phyloP scores from a whole-genome alignment of 441 rosid genomes.

The Flueggea neowawraea region DNA sequence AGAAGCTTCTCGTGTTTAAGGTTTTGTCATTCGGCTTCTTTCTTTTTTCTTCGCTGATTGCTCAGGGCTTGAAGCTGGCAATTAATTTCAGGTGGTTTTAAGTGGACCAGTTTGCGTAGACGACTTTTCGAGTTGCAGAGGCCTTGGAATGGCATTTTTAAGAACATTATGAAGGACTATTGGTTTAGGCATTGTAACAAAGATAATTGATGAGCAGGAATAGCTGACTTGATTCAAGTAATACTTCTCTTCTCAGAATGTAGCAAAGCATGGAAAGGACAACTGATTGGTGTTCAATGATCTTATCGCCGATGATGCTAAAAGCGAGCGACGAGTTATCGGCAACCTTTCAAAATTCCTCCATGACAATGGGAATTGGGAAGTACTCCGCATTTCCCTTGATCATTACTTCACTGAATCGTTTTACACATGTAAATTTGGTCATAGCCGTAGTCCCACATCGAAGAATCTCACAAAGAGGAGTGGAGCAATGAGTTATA shows the following conservation, averaged over 20 bases:
- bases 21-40: constrained; percentile 91
- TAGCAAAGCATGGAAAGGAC: background rate
- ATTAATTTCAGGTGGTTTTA: constrained; percentile 74
- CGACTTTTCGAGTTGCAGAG: constrained; percentile 67
- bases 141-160: constrained; percentile 87
- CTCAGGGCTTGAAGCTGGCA: constrained; percentile 89
- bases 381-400: background rate
- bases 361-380: background rate
- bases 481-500: no score
- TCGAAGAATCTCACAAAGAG: no score
- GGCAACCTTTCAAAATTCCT: background rate
- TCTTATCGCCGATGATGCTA: background rate
- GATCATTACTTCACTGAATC: background rate
- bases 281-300: background rate
- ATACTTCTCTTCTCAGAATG: background rate
- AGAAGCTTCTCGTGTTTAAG: constrained; percentile 74
- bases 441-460: no score
- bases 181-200: constrained; percentile 76
- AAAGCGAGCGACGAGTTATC: background rate
- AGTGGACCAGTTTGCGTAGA: constrained; percentile 67
- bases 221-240: background rate
- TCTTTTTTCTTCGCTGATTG: constrained; percentile 80
- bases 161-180: constrained; percentile 79
- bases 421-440: background rate
- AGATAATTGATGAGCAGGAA: constrained; percentile 48